Evolutionary conservation across 2,329 filamentous ascomycete species (phyloP).

Genomic region (Xylariaceae sp.): DNA sequence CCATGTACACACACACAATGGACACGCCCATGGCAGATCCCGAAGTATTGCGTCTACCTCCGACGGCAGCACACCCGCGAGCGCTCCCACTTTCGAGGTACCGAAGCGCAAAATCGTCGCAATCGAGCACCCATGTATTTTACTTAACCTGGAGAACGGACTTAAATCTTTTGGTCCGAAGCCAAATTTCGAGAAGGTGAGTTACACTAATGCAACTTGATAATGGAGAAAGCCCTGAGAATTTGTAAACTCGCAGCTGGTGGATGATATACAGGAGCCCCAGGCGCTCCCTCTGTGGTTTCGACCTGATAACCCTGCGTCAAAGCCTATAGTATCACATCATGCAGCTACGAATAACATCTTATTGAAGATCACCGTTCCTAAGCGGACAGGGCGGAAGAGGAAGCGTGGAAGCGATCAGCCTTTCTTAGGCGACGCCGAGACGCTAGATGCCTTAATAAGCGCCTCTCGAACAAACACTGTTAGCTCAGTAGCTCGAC

Average conservation of each 20-base stretch:
- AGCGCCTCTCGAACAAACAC: constrained; percentile 30
- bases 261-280: constrained; percentile 43
- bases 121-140: constrained; percentile 51
- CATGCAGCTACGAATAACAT: constrained; percentile 81
- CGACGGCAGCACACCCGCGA: constrained; percentile 12
- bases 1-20: not conserved
- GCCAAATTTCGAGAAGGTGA: constrained; percentile 47
- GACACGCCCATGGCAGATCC: constrained; percentile 11
- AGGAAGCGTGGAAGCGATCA: constrained; percentile 78
- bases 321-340: constrained; percentile 78
- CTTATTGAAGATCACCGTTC: constrained; percentile 83
- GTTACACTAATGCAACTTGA: constrained; percentile 3
- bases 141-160: constrained; percentile 49
- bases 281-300: constrained; percentile 73
- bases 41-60: constrained; percentile 11
- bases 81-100: constrained; percentile 46
- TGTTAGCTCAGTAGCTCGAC: constrained; percentile 52
- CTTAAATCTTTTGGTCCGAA: constrained; percentile 48
- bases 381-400: constrained; percentile 84
- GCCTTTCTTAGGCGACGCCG: constrained; percentile 60
- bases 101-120: constrained; percentile 48
- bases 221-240: constrained; percentile 6
- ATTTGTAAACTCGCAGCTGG: constrained; percentile 29
- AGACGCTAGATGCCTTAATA: constrained; percentile 38
- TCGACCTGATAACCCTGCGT: constrained; percentile 78